phyloP scores from a whole-genome alignment of 2,329 filamentous ascomycete genomes.

The Trichoderma koningiopsis region DNA sequence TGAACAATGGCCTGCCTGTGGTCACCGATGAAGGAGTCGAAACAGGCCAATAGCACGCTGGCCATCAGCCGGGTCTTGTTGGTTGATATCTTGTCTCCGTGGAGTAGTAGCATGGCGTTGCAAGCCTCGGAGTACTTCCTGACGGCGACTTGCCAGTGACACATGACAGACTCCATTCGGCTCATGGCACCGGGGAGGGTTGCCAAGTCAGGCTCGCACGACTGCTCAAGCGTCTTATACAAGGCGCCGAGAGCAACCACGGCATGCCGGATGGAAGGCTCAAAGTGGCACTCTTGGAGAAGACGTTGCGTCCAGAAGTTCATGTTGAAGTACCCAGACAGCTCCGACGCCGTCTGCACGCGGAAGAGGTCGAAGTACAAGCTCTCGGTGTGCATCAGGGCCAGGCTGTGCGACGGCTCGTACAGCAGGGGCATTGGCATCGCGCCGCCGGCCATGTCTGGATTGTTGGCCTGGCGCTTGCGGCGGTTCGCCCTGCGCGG shows the following conservation, averaged over 20 bases:
- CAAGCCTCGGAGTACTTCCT: slow-evolving; percentile 61
- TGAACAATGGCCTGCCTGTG: slow-evolving; percentile 63
- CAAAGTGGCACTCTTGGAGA: slow-evolving; percentile 63
- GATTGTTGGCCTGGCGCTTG: slow-evolving; percentile 16
- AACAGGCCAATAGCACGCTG: slow-evolving; percentile 66
- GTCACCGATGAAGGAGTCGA: slow-evolving; percentile 67
- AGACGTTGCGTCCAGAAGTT: slow-evolving; percentile 67
- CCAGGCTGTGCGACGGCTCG: slow-evolving; percentile 48
- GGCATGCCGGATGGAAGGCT: slow-evolving; percentile 64
- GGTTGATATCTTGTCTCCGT: slow-evolving; percentile 47
- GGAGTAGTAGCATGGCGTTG: slow-evolving; percentile 50
- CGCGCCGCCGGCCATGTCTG: slow-evolving; percentile 18
- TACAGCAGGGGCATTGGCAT: slow-evolving; percentile 42
- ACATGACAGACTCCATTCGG: slow-evolving; percentile 42
- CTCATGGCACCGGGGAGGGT: slow-evolving; percentile 27
- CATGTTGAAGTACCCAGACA: slow-evolving; percentile 68
- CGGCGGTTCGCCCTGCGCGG: slow-evolving; percentile 37
- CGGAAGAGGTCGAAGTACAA: slow-evolving; percentile 66
- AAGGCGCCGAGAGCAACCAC: slow-evolving; percentile 67
- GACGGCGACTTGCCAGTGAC: slow-evolving; percentile 63
- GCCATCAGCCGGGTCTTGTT: slow-evolving; percentile 63
- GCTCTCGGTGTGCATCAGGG: slow-evolving; percentile 54
- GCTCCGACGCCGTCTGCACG: slow-evolving; percentile 60
- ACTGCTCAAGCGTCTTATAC: slow-evolving; percentile 66
- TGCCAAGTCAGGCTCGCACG: slow-evolving; percentile 51